phyloP scores from a whole-genome alignment of 176 grass and related monocot species.

The Eremochloa ophiuroides region DNA sequence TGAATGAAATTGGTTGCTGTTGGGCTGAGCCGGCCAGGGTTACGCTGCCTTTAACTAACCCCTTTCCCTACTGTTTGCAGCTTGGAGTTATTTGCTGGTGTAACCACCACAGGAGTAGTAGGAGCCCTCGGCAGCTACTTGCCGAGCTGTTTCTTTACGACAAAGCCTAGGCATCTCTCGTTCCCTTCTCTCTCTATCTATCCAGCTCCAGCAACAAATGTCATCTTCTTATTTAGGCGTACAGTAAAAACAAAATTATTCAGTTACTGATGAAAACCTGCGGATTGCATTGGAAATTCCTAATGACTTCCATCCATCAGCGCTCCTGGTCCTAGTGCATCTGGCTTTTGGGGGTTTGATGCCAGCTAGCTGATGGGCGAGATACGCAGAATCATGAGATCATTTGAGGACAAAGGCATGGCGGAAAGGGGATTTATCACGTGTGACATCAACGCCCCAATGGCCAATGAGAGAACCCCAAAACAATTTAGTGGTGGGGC shows the following conservation, averaged over 20 bases:
- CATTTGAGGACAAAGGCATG: conserved; percentile 37
- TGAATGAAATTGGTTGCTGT: conserved; percentile 7
- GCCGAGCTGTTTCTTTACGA: conserved; percentile 42
- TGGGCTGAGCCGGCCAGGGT: conserved; percentile 18
- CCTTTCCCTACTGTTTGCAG: background rate
- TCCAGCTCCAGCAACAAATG: background rate
- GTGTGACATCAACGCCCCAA: conserved; percentile 45
- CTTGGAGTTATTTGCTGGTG: conserved; percentile 59
- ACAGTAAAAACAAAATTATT: background rate
- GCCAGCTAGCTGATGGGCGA: conserved; percentile 37
- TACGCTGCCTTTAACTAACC: too few species aligned
- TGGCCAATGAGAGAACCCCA: conserved; percentile 24
- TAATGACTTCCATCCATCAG: background rate
- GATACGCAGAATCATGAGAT: conserved; percentile 42
- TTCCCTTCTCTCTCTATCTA: background rate
- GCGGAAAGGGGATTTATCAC: conserved; percentile 53
- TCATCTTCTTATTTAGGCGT: too few species aligned
- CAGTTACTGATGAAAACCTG: background rate
- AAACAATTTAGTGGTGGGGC: conserved; percentile 47
- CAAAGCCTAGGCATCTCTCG: conserved; percentile 31
- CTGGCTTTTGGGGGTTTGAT: conserved; percentile 8
- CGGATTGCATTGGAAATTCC: background rate
- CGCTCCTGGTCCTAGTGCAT: background rate
- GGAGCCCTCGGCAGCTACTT: conserved; percentile 27
- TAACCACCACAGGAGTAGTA: conserved; percentile 34